These are phyloP conservation scores for Diaporthe ilicicola DNA, from an alignment of 2,329 filamentous ascomycete genomes.

Conservation along the genomic window DNA sequence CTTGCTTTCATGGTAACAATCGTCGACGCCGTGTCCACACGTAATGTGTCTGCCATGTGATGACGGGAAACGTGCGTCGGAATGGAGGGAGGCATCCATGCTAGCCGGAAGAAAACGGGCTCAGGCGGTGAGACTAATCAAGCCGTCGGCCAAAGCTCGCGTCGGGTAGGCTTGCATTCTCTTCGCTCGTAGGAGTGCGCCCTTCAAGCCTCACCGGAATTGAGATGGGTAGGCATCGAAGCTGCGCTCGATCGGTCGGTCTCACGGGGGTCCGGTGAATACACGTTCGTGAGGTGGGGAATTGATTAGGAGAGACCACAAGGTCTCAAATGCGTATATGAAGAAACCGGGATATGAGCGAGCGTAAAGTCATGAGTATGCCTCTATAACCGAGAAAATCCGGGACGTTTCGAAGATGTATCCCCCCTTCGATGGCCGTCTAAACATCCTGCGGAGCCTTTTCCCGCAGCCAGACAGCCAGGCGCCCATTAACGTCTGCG, in stretches of 20 bases:
- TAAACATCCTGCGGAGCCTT: conserved; percentile 26
- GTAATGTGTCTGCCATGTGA: neutral
- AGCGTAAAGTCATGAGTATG: conserved; percentile 35
- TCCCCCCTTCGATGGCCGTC: conserved; percentile 26
- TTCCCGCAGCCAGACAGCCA: conserved; percentile 24
- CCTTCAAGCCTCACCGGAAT: neutral
- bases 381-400: conserved; percentile 34
- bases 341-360: conserved; percentile 33
- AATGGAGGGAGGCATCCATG: neutral
- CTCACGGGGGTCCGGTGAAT: conserved; percentile 13
- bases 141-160: neutral
- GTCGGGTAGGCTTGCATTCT: neutral
- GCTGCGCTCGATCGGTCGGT: conserved; percentile 15
- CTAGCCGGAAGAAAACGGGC: neutral
- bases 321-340: conserved; percentile 35
- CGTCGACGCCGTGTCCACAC: neutral
- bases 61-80: neutral
- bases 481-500: conserved; percentile 12
- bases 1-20: neutral
- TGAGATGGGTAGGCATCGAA: neutral
- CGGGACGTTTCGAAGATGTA: conserved; percentile 33
- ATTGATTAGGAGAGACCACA: conserved; percentile 34
- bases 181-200: neutral
- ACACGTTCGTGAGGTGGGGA: conserved; percentile 30
- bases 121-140: neutral